Base-by-base conservation (phyloP, 2,329 filamentous ascomycete species). In the Chaetomium globosum region DNA sequence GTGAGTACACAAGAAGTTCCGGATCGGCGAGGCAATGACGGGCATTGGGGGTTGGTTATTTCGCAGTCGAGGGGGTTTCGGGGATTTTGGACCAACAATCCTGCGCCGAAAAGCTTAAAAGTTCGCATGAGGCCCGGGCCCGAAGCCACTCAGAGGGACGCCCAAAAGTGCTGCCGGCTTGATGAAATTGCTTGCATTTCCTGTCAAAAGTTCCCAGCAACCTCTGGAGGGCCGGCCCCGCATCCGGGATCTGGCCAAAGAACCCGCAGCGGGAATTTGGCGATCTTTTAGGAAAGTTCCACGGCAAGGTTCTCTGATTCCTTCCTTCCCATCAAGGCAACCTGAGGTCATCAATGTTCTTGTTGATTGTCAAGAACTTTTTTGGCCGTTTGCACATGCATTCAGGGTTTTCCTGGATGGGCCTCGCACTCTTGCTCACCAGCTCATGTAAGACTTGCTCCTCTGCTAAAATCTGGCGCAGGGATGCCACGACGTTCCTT, bases 141-240 rank as follows among this genome's bases (percentile, higher is more conserved):
- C n/a, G 43, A 48, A 48, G 43, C 19, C 43, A 48, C 43, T n/a
- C 43, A 48, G 16, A 48, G 43, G n/a, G 5, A 6, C 13, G 43
- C 26, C 26, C 26, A 26, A 26, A 26, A 26, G 26, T 26, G 26
- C 9, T 48, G 43, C 43, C 43, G 43, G n/a, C 43, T 21, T 21
- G 3, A 21, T 21, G 1, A n/a, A n/a, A 21, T 48, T 9, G 19
- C 43, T 21, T 48, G n/a, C 46, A 23, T 48, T 48, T 48, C 30
- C 21, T 21, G 16, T 57, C 54, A 16, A 58, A 58, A 58, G 55
- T 58, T 58, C 55, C 55, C 55, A 26, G 36, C 55, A 58, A n/a
- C n/a, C n/a, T n/a, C n/a, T n/a, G n/a, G n/a, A 58, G 23, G 55
- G 8, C 5, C 16, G 23, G 55, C 36, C 55, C 55, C 55, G 12